Percentiles rank a stretch among this genome's conserved stretches.
phyloP scores from a whole-genome alignment of 768 basidiomycete species.

The Fomitopsis serialis region DNA sequence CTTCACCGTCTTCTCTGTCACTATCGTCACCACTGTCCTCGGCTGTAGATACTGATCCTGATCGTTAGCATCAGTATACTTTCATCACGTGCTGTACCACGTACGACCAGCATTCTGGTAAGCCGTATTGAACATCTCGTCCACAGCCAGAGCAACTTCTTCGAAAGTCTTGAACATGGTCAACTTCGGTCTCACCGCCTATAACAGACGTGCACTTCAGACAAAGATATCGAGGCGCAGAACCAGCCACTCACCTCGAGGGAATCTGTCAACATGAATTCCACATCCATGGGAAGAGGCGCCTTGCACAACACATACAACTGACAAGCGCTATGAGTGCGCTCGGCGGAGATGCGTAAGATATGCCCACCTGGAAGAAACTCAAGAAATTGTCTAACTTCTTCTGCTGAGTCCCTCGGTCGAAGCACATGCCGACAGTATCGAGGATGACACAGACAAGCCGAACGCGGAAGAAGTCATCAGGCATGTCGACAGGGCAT shows the following conservation, averaged over 20 bases:
- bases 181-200: constrained; percentile 87
- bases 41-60: constrained; percentile 25
- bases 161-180: constrained; percentile 67
- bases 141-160: constrained; percentile 83
- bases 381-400: constrained; percentile 89
- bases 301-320: constrained; percentile 91
- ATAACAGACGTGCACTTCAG: constrained; percentile 4
- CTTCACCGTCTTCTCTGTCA: constrained; percentile 48
- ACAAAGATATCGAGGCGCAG: background rate
- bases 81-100: constrained; percentile 12
- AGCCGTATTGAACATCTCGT: constrained; percentile 76
- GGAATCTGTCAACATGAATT: constrained; percentile 95
- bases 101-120: constrained; percentile 56
- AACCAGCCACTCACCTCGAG: constrained; percentile 57
- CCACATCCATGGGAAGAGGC: constrained; percentile 92
- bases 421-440: constrained; percentile 97
- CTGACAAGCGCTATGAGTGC: constrained; percentile 23
- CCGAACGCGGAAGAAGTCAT: constrained; percentile 94
- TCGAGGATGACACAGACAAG: constrained; percentile 90
- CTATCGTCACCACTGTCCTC: constrained; percentile 65
- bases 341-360: background rate
- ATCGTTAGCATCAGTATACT: constrained; percentile 7
- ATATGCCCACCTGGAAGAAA: constrained; percentile 77
- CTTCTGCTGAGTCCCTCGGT: constrained; percentile 85
- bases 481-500: constrained; percentile 81